A percentile compares a stretch with the other conserved stretches of the same genome.
Conservation (phyloP, 352 stramenopile genomes). For the Phytopythium montanum region DNA sequence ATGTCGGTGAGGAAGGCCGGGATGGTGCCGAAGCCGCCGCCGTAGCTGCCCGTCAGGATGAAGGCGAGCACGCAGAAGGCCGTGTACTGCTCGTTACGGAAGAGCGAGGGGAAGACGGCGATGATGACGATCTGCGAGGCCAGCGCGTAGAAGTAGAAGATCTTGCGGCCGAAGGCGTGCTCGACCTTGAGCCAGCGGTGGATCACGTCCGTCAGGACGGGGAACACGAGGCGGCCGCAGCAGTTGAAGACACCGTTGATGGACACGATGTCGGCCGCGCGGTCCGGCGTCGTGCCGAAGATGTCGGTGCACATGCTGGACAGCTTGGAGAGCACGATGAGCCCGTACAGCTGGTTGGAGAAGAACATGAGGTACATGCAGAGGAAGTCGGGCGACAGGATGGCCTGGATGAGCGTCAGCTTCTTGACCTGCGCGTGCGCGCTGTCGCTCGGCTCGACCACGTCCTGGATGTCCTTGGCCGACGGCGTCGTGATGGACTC, state of each 20-base stretch:
- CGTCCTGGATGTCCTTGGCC: constrained; percentile 26
- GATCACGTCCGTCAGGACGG: constrained; percentile 39
- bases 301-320: constrained; percentile 50
- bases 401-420: constrained; percentile 46
- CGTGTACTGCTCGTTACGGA: constrained; percentile 51
- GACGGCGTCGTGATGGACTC: constrained; percentile 38
- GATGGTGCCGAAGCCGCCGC: constrained; percentile 72
- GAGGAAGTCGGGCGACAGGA: constrained; percentile 51
- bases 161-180: constrained; percentile 43
- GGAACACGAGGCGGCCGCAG: constrained; percentile 44
- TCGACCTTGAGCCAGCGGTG: constrained; percentile 42
- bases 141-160: constrained; percentile 65
- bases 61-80: constrained; percentile 56
- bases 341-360: constrained; percentile 56
- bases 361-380: constrained; percentile 77
- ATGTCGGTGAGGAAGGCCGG: constrained; percentile 77
- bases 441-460: constrained; percentile 12
- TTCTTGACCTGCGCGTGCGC: constrained; percentile 40
- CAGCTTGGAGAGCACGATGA: constrained; percentile 65
- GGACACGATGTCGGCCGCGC: constrained; percentile 50
- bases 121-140: constrained; percentile 63
- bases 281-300: constrained; percentile 34
- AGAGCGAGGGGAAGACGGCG: constrained; percentile 50
- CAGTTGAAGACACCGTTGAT: constrained; percentile 66
- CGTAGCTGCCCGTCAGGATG: constrained; percentile 67